These are phyloP conservation scores for Venturiaceae sp. DNA, from an alignment of 2,329 filamentous ascomycete genomes.

Conservation along the genomic window DNA sequence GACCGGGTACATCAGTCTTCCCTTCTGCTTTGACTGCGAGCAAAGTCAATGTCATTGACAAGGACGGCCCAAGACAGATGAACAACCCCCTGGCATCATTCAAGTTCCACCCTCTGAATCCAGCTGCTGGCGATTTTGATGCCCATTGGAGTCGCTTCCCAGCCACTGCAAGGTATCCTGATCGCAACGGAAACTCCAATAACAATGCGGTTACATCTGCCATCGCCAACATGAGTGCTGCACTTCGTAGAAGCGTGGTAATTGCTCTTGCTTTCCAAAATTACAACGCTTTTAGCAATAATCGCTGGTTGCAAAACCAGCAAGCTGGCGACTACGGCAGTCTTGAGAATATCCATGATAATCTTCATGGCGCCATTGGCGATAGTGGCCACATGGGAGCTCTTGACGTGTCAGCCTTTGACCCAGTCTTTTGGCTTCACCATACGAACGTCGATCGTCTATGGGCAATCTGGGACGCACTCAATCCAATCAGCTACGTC, in stretches of 20 bases:
- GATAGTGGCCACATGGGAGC: slow-evolving; percentile 4
- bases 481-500: slow-evolving; percentile 22
- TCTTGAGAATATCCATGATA: slow-evolving; percentile 3
- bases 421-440: slow-evolving; percentile 9
- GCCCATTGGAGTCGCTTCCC: slow-evolving; percentile 7
- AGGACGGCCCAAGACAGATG: not conserved
- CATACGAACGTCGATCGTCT: slow-evolving; percentile 7
- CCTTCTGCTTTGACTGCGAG: slow-evolving; percentile 9
- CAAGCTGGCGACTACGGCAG: slow-evolving; percentile 34
- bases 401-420: slow-evolving; percentile 3
- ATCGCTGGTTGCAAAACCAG: not conserved
- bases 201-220: not conserved
- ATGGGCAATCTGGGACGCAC: slow-evolving; percentile 18
- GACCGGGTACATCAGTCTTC: not conserved
- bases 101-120: slow-evolving; percentile 6
- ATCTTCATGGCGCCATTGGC: not conserved
- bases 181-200: not conserved
- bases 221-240: not conserved
- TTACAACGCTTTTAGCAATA: not conserved
- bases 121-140: slow-evolving; percentile 6
- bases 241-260: not conserved
- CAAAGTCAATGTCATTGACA: not conserved
- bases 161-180: not conserved
- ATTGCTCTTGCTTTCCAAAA: not conserved
- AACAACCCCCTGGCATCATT: slow-evolving; percentile 2